Evolutionary conservation across 768 basidiomycete genomes (phyloP).

Genomic region (Rhodosporidiobolus odoratus): DNA sequence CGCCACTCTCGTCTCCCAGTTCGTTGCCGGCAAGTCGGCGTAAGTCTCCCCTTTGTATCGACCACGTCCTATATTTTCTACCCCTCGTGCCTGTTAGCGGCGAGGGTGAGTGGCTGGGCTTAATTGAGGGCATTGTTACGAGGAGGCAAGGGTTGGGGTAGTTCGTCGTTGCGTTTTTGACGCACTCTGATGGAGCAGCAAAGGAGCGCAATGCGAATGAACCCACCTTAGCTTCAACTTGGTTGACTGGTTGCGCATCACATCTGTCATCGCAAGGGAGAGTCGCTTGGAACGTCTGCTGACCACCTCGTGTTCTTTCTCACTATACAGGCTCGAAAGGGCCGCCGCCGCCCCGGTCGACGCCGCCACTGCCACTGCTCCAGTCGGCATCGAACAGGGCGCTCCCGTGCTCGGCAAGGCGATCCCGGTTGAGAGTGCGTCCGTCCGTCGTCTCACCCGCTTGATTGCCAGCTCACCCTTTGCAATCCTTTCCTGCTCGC

Average conservation of each 20-base stretch:
- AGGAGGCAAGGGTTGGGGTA: not conserved
- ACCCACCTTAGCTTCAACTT: too few relatives aligned
- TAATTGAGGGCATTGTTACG: too few relatives aligned
- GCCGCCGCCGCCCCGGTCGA: not conserved
- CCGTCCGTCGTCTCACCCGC: not conserved
- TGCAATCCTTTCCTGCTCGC: not conserved
- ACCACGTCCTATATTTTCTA: not conserved
- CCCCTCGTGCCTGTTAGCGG: not conserved
- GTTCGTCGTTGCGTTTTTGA: not conserved
- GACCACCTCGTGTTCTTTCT: not conserved
- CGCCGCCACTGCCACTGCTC: not conserved
- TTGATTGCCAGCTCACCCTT: not conserved
- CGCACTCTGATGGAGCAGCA: not conserved
- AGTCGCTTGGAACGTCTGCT: too few relatives aligned
- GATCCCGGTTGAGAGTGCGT: slow-evolving; percentile 11
- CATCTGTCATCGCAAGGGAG: too few relatives aligned
- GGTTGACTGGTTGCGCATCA: not conserved
- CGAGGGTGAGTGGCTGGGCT: not conserved
- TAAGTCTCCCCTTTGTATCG: slow-evolving; percentile 2
- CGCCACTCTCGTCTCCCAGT: slow-evolving; percentile 20
- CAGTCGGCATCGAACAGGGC: slow-evolving; percentile 1
- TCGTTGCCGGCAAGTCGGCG: slow-evolving; percentile 32
- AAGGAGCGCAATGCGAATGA: not conserved
- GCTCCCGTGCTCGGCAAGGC: slow-evolving; percentile 29
- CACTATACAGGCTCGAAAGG: slow-evolving; percentile 17